phyloP scores from a whole-genome alignment of 768 basidiomycete genomes.

The Artomyces pyxidatus region DNA sequence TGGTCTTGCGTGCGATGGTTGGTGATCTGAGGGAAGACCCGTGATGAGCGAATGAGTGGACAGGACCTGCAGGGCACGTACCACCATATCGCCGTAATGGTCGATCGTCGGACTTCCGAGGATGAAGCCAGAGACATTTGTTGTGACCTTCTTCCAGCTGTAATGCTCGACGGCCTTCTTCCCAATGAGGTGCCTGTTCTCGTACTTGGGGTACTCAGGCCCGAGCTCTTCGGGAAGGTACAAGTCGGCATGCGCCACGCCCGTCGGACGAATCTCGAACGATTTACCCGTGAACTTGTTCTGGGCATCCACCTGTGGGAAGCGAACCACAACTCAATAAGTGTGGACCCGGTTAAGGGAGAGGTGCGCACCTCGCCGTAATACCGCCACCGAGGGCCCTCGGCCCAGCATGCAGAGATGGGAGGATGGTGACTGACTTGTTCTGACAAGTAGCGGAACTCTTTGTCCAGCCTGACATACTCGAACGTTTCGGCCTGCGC shows the following conservation, averaged over 20 bases:
- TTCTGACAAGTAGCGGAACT: slow-evolving; percentile 90
- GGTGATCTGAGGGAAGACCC: slow-evolving; percentile 41
- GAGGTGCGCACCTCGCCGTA: slow-evolving; percentile 66
- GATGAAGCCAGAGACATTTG: slow-evolving; percentile 88
- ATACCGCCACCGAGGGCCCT: slow-evolving; percentile 84
- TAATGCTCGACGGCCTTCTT: slow-evolving; percentile 76
- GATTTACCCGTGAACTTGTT: slow-evolving; percentile 96
- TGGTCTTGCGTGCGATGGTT: slow-evolving; percentile 89
- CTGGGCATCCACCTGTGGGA: slow-evolving; percentile 79
- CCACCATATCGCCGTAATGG: slow-evolving; percentile 81
- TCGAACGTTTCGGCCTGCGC: slow-evolving; percentile 86
- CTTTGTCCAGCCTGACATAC: slow-evolving; percentile 78
- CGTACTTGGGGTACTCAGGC: slow-evolving; percentile 52
- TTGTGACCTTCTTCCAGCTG: slow-evolving; percentile 92
- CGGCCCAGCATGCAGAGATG: slow-evolving; percentile 92
- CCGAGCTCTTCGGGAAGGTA: slow-evolving; percentile 62
- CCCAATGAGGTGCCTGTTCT: slow-evolving; percentile 5
- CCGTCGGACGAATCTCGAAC: slow-evolving; percentile 93
- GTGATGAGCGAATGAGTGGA: not conserved
- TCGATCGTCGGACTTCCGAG: slow-evolving; percentile 63
- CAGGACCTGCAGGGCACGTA: slow-evolving; percentile 34
- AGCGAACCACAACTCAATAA: slow-evolving; percentile 2
- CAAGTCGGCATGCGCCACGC: slow-evolving; percentile 85
- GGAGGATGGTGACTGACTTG: slow-evolving; percentile 98
- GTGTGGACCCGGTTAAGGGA: not conserved